Percentiles rank a stretch among this genome's conserved stretches.
Conservation (phyloP, 768 basidiomycete genomes). For the Psilocybe azurescens region DNA sequence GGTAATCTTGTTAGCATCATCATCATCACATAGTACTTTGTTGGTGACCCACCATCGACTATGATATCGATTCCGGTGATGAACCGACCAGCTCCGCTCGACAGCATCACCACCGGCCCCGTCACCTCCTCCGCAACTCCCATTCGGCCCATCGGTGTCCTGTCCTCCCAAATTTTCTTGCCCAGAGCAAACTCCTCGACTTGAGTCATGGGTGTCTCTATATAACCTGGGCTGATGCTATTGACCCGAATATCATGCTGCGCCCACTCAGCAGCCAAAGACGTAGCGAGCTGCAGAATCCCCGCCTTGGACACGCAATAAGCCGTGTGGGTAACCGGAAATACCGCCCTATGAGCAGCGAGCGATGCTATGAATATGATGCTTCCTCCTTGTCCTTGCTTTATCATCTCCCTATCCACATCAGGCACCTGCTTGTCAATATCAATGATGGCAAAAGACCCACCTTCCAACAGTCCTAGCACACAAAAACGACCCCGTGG, state of each 20-base stretch:
- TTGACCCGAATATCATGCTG: slow-evolving; percentile 47
- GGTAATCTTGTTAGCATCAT: neutral
- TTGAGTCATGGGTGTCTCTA: slow-evolving; percentile 47
- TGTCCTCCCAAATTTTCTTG: slow-evolving; percentile 40
- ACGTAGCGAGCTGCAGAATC: slow-evolving; percentile 41
- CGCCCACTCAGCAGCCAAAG: slow-evolving; percentile 48
- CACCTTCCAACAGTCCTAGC: slow-evolving; percentile 46
- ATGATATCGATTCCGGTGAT: slow-evolving; percentile 48
- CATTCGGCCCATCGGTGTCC: slow-evolving; percentile 50
- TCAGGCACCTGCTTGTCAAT: too few relatives aligned
- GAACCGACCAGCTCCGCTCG: slow-evolving; percentile 46
- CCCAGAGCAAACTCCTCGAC: slow-evolving; percentile 35
- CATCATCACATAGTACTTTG: neutral
- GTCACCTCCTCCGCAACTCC: slow-evolving; percentile 44
- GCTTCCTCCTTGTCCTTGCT: slow-evolving; percentile 43
- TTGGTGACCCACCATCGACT: slow-evolving; percentile 41
- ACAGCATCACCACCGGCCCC: slow-evolving; percentile 44
- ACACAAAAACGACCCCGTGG: slow-evolving; percentile 51
- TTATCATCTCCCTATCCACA: slow-evolving; percentile 42
- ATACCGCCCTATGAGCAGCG: slow-evolving; percentile 46
- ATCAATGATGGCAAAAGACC: neutral
- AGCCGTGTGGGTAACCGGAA: slow-evolving; percentile 45
- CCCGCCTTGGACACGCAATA: slow-evolving; percentile 50
- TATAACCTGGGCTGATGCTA: slow-evolving; percentile 48
- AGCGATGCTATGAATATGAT: slow-evolving; percentile 49